phyloP scores from a whole-genome alignment of 345 rosid species.

The Tarenaya hassleriana region DNA sequence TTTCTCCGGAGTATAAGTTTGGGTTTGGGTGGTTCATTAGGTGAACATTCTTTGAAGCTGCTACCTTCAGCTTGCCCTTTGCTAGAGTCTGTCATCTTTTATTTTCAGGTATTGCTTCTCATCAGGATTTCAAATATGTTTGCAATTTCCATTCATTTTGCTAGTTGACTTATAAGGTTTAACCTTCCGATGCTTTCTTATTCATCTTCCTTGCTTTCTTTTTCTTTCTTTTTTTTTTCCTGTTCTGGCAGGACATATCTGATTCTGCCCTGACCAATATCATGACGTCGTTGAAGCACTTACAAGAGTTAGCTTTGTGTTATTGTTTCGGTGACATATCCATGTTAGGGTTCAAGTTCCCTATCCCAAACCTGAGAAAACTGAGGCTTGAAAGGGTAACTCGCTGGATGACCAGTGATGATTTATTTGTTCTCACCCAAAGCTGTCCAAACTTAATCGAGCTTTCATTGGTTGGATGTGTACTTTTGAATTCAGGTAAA shows the following conservation, averaged over 20 bases:
- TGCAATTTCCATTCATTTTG: not conserved
- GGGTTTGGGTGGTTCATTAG: conserved; percentile 71
- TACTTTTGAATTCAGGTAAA: conserved; percentile 51
- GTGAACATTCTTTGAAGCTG: conserved; percentile 44
- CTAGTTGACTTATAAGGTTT: not conserved
- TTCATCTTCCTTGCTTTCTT: too few species aligned
- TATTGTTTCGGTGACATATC: conserved; percentile 79
- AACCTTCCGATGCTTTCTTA: not conserved
- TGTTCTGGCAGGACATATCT: conserved; percentile 48
- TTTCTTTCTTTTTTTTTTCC: not conserved
- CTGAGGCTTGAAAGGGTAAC: conserved; percentile 67
- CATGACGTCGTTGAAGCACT: conserved; percentile 36
- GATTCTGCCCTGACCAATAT: conserved; percentile 43
- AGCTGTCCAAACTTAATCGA: conserved; percentile 49
- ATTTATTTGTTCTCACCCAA: conserved; percentile 51
- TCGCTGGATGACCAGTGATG: conserved; percentile 64
- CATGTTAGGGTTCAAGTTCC: conserved; percentile 39
- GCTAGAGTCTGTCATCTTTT: conserved; percentile 51
- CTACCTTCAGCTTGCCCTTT: conserved; percentile 54
- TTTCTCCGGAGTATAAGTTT: conserved; percentile 42
- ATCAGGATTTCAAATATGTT: conserved; percentile 1
- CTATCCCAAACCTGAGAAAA: conserved; percentile 43
- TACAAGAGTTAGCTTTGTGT: conserved; percentile 49
- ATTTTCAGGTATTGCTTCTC: conserved; percentile 58
- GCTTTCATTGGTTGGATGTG: conserved; percentile 57